phyloP scores from a whole-genome alignment of 1,284 basidiomycete genomes.

The Ustilago esculenta region DNA sequence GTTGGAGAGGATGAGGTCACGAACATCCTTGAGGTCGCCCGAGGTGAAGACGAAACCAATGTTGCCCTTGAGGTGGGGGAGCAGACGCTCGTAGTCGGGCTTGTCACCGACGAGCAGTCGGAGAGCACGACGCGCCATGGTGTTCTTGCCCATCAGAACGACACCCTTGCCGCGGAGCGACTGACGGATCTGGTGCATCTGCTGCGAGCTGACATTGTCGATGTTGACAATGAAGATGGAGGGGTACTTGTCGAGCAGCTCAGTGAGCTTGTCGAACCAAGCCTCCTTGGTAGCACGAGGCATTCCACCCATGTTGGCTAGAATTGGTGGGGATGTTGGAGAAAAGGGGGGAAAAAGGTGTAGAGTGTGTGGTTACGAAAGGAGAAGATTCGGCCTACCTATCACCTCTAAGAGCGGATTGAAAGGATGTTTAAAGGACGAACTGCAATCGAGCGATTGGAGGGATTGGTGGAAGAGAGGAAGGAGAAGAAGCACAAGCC shows the following conservation, averaged over 20 bases:
- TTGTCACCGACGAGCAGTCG: constrained; percentile 86
- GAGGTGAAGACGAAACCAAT: constrained; percentile 99
- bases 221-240: constrained; percentile 98
- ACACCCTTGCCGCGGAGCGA: constrained; percentile 93
- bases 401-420: constrained; percentile 60
- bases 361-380: constrained; percentile 1
- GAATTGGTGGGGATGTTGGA: constrained; percentile 8
- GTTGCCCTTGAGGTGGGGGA: constrained; percentile 95
- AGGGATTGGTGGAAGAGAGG: constrained; percentile 15
- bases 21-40: constrained; percentile 91
- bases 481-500: background rate
- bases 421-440: constrained; percentile 60
- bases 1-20: constrained; percentile 91
- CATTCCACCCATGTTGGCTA: constrained; percentile 78
- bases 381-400: constrained; percentile 56
- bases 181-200: constrained; percentile 98
- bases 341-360: background rate
- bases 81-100: constrained; percentile 94
- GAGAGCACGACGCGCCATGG: constrained; percentile 98
- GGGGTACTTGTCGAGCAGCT: constrained; percentile 89
- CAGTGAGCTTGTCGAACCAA: constrained; percentile 95
- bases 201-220: constrained; percentile 99
- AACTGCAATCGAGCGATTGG: constrained; percentile 13
- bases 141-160: constrained; percentile 99
- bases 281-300: constrained; percentile 87